These are phyloP conservation scores for Vaccinium myrtillus DNA, from an alignment of 148 eudicot species.

Conservation along the genomic window DNA sequence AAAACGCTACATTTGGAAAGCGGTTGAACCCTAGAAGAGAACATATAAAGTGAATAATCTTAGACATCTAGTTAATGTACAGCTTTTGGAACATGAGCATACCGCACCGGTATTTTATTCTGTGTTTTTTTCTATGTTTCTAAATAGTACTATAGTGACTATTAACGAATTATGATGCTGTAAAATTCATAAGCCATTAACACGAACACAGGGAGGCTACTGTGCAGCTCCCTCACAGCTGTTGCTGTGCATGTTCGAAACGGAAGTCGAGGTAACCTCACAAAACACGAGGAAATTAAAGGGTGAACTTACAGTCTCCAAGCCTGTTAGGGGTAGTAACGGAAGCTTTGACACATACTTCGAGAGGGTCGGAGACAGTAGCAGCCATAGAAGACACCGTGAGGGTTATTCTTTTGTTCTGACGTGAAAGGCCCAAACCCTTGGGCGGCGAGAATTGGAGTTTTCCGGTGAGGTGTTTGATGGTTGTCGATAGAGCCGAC, in stretches of 20 bases:
- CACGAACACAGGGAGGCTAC: too few relatives aligned
- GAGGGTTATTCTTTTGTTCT: constrained; percentile 16
- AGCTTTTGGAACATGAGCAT: not conserved
- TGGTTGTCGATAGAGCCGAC: constrained; percentile 37
- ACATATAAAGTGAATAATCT: not conserved
- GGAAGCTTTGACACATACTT: constrained; percentile 81
- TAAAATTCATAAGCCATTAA: not conserved
- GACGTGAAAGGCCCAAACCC: constrained; percentile 10
- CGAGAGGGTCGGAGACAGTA: constrained; percentile 44
- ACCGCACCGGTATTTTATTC: not conserved
- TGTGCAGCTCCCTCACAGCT: too few relatives aligned
- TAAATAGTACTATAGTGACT: not conserved
- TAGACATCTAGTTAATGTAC: not conserved
- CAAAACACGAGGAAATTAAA: not conserved
- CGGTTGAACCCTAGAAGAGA: not conserved
- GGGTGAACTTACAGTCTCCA: constrained; percentile 72
- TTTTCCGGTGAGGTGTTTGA: constrained; percentile 34
- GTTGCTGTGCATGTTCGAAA: too few relatives aligned
- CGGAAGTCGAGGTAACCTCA: too few relatives aligned
- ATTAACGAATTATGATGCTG: not conserved
- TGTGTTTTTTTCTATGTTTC: not conserved
- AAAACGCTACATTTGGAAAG: not conserved
- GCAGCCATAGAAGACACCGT: constrained; percentile 34
- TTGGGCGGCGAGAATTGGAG: constrained; percentile 18
- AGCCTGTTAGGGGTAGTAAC: constrained; percentile 57